Conservation (phyloP, 805 yeast species). For the Starmerella tilneyi region DNA sequence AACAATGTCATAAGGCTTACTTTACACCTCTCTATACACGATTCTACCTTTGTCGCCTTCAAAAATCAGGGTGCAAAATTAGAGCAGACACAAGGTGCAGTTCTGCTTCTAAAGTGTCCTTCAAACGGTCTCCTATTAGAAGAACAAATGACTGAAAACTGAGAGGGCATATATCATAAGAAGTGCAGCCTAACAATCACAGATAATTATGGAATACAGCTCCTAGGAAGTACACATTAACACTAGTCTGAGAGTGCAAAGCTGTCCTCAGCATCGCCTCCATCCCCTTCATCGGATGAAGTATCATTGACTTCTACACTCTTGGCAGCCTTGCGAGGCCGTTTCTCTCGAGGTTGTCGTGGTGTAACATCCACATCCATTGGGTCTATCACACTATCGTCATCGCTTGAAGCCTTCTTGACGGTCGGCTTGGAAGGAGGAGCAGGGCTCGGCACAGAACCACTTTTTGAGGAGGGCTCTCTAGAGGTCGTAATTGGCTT, state of each 20-base stretch:
- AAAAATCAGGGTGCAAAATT: too few species aligned
- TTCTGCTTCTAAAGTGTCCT: neutral
- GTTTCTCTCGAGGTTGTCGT: neutral
- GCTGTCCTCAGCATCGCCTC: constrained; percentile 2
- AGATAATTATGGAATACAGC: too few species aligned
- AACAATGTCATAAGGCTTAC: too few species aligned
- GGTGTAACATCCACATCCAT: neutral
- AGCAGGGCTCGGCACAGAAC: neutral
- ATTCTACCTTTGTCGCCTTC: too few species aligned
- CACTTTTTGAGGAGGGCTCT: too few species aligned
- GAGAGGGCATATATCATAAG: too few species aligned
- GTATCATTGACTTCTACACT: neutral
- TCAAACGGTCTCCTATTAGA: too few species aligned
- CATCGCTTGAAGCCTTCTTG: neutral
- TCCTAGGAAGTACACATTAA: too few species aligned
- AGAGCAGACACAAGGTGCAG: too few species aligned
- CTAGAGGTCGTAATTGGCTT: neutral
- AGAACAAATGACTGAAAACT: too few species aligned
- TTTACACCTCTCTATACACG: neutral
- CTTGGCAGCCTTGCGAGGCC: neutral
- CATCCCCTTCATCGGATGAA: neutral
- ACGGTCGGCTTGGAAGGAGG: neutral
- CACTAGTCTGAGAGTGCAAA: constrained; percentile 6
- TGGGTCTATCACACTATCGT: neutral
- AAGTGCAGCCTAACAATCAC: too few species aligned